Base-by-base conservation (phyloP, 495 filamentous ascomycete species). In the Penicillium canariense region DNA sequence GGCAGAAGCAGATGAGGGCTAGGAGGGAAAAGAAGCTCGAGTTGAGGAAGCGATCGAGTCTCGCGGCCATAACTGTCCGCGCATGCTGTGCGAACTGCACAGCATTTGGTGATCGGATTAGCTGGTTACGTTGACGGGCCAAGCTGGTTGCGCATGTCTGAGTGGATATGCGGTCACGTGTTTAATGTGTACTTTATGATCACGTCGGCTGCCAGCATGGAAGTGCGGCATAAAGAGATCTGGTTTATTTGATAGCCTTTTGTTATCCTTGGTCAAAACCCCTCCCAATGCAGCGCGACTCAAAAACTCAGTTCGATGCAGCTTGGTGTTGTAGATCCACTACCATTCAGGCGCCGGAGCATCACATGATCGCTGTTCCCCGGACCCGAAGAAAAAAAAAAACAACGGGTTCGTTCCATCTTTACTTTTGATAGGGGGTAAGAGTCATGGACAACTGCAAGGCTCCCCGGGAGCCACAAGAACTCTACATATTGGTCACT, bases 31-130 rank as follows among this genome's bases (percentile, higher is more conserved):
- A 97, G 58, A 85, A 80, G 46, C 85, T 87, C 55, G 78, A 84
- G 77, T 97, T 96, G 64, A 91, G 82, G 67, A 96, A 84, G 62
- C 85, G 85, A 68, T 88, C 88, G 63, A 89, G 69, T 49, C 76
- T 81, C 43, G 78, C 72, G 67, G 70, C 75, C 72, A 83, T 77
- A 49, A 25, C 62, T 55, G 49, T 47, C 54, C 54, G 58, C 56
- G 61, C 62, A 63, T 63, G 34, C 27, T 56, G 52, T 54, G 55
- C 55, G 44, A 23, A 50, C 27, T 36, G 34, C 46, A 47, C 55
- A 34, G 43, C 57, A 61, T 40, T 32, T 26, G 48, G 48, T 53
- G 48, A 51, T 30, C 28, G 42, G n/a, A n/a, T n/a, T n/a, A n/a
- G n/a, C n/a, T n/a, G n/a, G n/a, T n/a, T n/a, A n/a, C n/a, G n/a